Evolutionary conservation across 164 flowering plant genomes (phyloP).

Genomic region (Brasenia schreberi): DNA sequence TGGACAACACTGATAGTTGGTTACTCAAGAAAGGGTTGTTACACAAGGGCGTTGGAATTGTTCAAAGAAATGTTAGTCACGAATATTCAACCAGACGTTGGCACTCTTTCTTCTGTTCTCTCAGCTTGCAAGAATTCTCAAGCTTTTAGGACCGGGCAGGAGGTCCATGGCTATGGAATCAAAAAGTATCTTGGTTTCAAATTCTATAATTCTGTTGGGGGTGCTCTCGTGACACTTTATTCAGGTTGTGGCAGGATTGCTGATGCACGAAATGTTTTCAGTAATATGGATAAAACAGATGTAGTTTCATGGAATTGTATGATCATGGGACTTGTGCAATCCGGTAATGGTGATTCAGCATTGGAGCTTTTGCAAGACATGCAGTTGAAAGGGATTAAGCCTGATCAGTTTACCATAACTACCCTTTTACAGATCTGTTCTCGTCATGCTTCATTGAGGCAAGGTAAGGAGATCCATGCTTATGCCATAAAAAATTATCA

Average conservation of each 20-base stretch:
- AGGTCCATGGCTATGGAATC: constrained; percentile 39
- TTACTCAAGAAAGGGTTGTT: constrained; percentile 32
- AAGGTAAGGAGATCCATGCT: constrained; percentile 43
- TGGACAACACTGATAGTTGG: constrained; percentile 44
- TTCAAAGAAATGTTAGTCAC: constrained; percentile 32
- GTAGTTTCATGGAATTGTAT: constrained; percentile 53
- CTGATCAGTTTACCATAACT: constrained; percentile 28
- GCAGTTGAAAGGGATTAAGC: constrained; percentile 24
- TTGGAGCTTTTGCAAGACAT: constrained; percentile 22
- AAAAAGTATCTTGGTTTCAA: constrained; percentile 7
- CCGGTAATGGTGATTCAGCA: constrained; percentile 21
- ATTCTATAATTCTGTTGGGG: constrained; percentile 33
- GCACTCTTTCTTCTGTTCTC: constrained; percentile 32
- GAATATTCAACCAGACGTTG: constrained; percentile 24
- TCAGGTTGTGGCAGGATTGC: constrained; percentile 16
- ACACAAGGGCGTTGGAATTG: constrained; percentile 22
- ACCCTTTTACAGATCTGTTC: constrained; percentile 31
- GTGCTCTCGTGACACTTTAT: constrained; percentile 38
- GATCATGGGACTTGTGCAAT: constrained; percentile 29
- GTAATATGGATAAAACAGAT: constrained; percentile 31
- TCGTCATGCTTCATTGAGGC: constrained; percentile 11
- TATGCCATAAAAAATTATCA: constrained; percentile 16
- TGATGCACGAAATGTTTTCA: constrained; percentile 26
- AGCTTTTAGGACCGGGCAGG: constrained; percentile 20
- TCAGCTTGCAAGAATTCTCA: constrained; percentile 27